Evolutionary conservation across 2,329 filamentous ascomycete genomes (phyloP).

Genomic region (Trichoderma pleuroti): DNA sequence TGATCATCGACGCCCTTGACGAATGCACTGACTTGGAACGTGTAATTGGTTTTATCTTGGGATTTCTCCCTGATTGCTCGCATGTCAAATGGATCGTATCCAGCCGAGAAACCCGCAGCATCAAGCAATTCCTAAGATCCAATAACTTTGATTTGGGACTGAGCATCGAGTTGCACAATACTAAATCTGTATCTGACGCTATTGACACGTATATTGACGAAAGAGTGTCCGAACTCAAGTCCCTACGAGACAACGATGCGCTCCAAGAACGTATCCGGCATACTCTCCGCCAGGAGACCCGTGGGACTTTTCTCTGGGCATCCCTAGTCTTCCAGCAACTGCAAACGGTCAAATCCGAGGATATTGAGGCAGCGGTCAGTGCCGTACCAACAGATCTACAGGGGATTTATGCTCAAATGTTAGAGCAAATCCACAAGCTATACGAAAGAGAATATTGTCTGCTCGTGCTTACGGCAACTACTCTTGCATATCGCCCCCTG

Average conservation of each 20-base stretch:
- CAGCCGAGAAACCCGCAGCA: neutral
- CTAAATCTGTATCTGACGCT: neutral
- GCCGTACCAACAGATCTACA: neutral
- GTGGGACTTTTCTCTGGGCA: neutral
- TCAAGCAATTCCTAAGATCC: neutral
- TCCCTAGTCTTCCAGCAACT: neutral
- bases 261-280: neutral
- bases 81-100: neutral
- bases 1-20: neutral
- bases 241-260: neutral
- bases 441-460: neutral
- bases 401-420: neutral
- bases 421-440: neutral
- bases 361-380: neutral
- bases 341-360: neutral
- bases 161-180: neutral
- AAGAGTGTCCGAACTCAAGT: neutral
- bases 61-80: neutral
- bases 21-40: neutral
- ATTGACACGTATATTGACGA: neutral
- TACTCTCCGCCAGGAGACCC: neutral
- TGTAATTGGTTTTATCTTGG: neutral
- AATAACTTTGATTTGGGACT: neutral
- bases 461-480: neutral
- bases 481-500: neutral